Evolutionary conservation across 805 yeast genomes (phyloP).

Genomic region (Saccharomyces mikatae): DNA sequence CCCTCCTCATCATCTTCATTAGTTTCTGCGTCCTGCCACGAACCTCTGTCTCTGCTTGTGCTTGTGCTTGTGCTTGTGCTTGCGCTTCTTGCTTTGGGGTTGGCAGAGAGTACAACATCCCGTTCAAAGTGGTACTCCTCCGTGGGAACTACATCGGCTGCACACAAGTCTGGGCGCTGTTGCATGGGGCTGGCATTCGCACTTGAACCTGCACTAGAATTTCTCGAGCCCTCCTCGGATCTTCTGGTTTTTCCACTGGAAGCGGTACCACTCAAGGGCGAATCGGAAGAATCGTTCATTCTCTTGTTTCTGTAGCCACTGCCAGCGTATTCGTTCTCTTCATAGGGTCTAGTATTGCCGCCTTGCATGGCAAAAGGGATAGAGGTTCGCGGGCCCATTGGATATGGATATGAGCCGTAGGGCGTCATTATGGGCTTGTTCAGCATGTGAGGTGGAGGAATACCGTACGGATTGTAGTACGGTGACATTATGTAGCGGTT

Average conservation of each 20-base stretch:
- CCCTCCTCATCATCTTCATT: background rate
- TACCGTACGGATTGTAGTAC: background rate
- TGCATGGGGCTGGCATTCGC: background rate
- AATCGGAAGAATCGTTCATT: background rate
- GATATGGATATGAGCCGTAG: background rate
- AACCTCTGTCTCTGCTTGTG: background rate
- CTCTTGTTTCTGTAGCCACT: background rate
- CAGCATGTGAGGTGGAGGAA: background rate
- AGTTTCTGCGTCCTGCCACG: background rate
- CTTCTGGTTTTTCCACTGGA: background rate
- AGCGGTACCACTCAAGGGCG: background rate
- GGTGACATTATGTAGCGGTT: background rate
- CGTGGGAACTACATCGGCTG: background rate
- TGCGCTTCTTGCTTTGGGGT: background rate
- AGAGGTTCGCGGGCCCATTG: background rate
- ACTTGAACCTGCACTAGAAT: background rate
- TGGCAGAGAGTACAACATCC: background rate
- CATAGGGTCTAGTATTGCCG: background rate
- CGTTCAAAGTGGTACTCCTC: background rate
- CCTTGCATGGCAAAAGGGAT: background rate
- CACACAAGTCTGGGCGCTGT: background rate
- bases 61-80: background rate
- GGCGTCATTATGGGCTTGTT: background rate
- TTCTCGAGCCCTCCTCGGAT: background rate
- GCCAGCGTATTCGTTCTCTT: background rate